Conservation (phyloP, 305 asterid species). For the Fraxinus baroniana region DNA sequence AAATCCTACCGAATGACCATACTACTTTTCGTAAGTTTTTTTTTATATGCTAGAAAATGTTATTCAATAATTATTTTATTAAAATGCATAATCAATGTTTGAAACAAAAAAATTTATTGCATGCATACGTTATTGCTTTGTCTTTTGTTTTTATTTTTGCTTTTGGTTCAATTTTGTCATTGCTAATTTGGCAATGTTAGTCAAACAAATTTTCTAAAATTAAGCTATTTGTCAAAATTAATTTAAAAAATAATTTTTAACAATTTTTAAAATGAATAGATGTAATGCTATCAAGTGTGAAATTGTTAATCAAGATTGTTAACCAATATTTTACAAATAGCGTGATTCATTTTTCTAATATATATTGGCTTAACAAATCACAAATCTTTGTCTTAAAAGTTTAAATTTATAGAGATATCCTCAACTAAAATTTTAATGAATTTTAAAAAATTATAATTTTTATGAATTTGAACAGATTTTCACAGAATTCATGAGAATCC, state of each 20-base stretch:
- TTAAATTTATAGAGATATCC: too few relatives aligned
- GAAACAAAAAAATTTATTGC: not conserved
- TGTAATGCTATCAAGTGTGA: too few relatives aligned
- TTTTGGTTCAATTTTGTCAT: not conserved
- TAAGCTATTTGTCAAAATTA: too few relatives aligned
- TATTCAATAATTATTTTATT: not conserved
- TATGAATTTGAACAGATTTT: not conserved
- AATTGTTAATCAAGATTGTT: too few relatives aligned
- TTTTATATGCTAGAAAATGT: not conserved
- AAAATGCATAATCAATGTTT: not conserved
- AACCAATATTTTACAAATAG: too few relatives aligned
- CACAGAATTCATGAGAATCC: not conserved
- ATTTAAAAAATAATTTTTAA: too few relatives aligned
- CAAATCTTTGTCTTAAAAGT: not conserved
- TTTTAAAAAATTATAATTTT: too few relatives aligned
- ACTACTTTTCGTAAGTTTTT: not conserved
- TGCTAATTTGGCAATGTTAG: too few relatives aligned
- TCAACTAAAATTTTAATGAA: too few relatives aligned
- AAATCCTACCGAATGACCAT: not conserved
- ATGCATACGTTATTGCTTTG: not conserved
- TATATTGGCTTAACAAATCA: not conserved
- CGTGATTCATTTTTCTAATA: too few relatives aligned
- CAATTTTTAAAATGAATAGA: too few relatives aligned
- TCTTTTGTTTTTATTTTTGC: too few relatives aligned
- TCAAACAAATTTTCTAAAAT: not conserved